These are phyloP conservation scores for Litchi chinensis DNA, from an alignment of 345 rosid species.

Conservation along the genomic window DNA sequence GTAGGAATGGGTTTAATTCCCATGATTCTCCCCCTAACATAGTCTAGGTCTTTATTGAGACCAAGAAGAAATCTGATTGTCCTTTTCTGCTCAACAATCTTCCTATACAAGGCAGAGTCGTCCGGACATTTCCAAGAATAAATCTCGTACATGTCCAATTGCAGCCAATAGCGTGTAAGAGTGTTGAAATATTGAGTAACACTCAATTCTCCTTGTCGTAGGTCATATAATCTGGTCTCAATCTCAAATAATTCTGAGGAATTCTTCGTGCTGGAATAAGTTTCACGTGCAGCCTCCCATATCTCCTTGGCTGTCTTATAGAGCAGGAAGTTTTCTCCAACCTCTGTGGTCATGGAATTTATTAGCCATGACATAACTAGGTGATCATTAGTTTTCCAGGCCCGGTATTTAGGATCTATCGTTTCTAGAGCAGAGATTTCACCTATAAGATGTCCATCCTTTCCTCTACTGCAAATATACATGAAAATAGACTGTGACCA, in stretches of 20 bases:
- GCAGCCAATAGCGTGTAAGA: background rate
- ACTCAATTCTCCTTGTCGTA: background rate
- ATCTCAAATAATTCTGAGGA: background rate
- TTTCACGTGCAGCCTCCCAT: background rate
- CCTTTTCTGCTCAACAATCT: background rate
- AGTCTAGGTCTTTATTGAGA: background rate
- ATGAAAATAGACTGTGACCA: too few species aligned
- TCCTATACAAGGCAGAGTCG: background rate
- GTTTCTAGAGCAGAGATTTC: too few species aligned
- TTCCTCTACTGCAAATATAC: too few species aligned
- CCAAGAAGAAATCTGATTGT: background rate
- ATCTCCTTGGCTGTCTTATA: too few species aligned
- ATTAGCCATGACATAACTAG: too few species aligned
- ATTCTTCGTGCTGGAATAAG: background rate
- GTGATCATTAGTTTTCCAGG: too few species aligned
- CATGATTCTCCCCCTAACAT: background rate
- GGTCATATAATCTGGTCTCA: background rate
- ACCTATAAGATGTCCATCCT: too few species aligned
- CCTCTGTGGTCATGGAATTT: too few species aligned
- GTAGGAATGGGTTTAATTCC: background rate
- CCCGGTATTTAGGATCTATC: too few species aligned
- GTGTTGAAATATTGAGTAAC: background rate
- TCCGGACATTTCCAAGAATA: background rate
- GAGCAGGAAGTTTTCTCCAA: too few species aligned
- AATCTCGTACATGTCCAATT: background rate